phyloP scores from a whole-genome alignment of 2,329 filamentous ascomycete genomes.

The Cytospora chrysosperma region DNA sequence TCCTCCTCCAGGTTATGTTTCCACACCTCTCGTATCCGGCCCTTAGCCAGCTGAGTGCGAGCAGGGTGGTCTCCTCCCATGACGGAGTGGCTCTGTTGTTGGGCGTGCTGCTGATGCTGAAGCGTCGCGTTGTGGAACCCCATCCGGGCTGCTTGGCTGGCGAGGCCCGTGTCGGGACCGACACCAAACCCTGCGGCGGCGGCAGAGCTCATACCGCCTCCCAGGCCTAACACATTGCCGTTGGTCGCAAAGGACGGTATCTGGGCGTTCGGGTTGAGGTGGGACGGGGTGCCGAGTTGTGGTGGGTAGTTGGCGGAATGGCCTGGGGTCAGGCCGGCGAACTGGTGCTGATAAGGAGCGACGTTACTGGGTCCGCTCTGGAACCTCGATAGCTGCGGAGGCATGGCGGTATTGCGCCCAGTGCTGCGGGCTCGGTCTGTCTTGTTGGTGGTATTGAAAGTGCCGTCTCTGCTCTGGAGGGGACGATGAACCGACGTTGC shows the following conservation, averaged over 20 bases:
- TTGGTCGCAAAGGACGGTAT: constrained; percentile 67
- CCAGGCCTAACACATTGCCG: constrained; percentile 56
- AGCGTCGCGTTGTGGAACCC: constrained; percentile 73
- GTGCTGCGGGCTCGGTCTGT: constrained; percentile 8
- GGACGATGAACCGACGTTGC: constrained; percentile 16
- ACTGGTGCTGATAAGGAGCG: constrained; percentile 51
- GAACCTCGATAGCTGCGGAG: constrained; percentile 46
- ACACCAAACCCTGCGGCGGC: constrained; percentile 51
- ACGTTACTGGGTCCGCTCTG: constrained; percentile 46
- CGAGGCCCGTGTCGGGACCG: constrained; percentile 69
- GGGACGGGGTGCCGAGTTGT: constrained; percentile 66
- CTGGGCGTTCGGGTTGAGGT: constrained; percentile 66
- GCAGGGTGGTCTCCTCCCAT: constrained; percentile 51
- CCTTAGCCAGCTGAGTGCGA: constrained; percentile 59
- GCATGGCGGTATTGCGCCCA: constrained; percentile 37
- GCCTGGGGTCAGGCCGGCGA: constrained; percentile 53
- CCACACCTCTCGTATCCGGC: constrained; percentile 95
- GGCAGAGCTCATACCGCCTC: constrained; percentile 50
- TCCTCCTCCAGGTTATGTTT: constrained; percentile 87
- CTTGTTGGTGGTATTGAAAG: constrained; percentile 19
- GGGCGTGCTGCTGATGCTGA: constrained; percentile 49
- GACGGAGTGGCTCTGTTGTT: constrained; percentile 36
- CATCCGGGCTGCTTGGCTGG: constrained; percentile 83
- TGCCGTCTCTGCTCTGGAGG: constrained; percentile 23
- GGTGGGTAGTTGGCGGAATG: constrained; percentile 47